A percentile compares a stretch with the other conserved stretches of the same genome.
Evolutionary conservation across 2,329 filamentous ascomycete species (phyloP).

Genomic region (Diplodia sapinea): DNA sequence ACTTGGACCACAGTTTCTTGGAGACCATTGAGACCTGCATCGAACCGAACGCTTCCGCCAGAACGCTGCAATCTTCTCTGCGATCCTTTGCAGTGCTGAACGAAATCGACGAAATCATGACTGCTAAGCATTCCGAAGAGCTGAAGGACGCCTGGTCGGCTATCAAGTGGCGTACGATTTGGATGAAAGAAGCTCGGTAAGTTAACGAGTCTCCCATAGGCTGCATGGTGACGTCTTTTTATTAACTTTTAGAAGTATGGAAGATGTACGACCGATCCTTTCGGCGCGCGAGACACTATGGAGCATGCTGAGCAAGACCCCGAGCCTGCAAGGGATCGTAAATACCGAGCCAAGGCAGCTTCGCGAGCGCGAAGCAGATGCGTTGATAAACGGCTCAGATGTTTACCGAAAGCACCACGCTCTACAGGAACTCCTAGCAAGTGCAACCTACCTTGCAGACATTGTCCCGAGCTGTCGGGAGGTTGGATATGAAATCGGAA

Average conservation of each 20-base stretch:
- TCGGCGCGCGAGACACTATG: conserved; percentile 84
- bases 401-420: conserved; percentile 81
- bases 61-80: conserved; percentile 65
- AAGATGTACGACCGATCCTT: conserved; percentile 79
- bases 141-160: conserved; percentile 66
- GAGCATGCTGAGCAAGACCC: conserved; percentile 75
- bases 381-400: conserved; percentile 75
- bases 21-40: conserved; percentile 50
- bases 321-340: conserved; percentile 65
- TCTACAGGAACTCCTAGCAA: conserved; percentile 83
- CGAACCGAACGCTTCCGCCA: conserved; percentile 46
- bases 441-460: conserved; percentile 81
- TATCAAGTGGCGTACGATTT: conserved; percentile 70
- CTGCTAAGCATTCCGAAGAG: conserved; percentile 63
- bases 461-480: conserved; percentile 72
- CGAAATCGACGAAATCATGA: conserved; percentile 80
- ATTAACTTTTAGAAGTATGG: conserved; percentile 59
- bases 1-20: conserved; percentile 67
- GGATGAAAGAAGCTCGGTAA: conserved; percentile 84
- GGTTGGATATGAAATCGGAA: conserved; percentile 77
- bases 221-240: background rate
- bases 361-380: conserved; percentile 74
- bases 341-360: conserved; percentile 68
- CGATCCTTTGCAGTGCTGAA: conserved; percentile 73
- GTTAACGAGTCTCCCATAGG: conserved; percentile 38